phyloP scores from a whole-genome alignment of 352 stramenopile genomes.

The Pythium folliculosum region DNA sequence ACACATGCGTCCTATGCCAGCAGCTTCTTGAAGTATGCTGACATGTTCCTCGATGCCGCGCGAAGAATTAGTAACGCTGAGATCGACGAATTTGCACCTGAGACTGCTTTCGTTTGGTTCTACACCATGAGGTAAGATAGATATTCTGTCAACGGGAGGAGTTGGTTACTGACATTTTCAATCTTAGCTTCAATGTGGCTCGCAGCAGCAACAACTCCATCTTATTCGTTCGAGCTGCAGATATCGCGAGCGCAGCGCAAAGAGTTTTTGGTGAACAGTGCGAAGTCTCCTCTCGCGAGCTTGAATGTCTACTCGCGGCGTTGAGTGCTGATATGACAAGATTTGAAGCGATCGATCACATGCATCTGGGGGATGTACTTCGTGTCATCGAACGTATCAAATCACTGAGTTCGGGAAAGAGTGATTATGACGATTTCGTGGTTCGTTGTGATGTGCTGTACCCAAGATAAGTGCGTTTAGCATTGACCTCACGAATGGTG shows the following conservation, averaged over 20 bases:
- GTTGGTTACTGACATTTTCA: background rate
- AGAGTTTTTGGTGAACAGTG: slow-evolving; percentile 45
- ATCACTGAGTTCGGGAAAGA: slow-evolving; percentile 17
- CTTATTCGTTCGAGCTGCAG: slow-evolving; percentile 60
- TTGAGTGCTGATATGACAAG: slow-evolving; percentile 55
- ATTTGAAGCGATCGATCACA: slow-evolving; percentile 49
- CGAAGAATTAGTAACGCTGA: slow-evolving; percentile 13
- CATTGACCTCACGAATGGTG: background rate
- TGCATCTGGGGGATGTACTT: slow-evolving; percentile 39
- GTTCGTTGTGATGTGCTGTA: slow-evolving; percentile 10
- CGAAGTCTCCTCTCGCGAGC: slow-evolving; percentile 34
- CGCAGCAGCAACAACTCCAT: slow-evolving; percentile 50
- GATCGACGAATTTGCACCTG: slow-evolving; percentile 31
- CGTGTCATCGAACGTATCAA: slow-evolving; percentile 46
- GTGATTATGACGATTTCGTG: slow-evolving; percentile 36
- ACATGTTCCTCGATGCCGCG: slow-evolving; percentile 37
- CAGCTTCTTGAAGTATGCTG: slow-evolving; percentile 47
- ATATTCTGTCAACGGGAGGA: background rate
- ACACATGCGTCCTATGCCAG: slow-evolving; percentile 28
- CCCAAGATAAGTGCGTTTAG: no score
- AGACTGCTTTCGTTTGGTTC: slow-evolving; percentile 74
- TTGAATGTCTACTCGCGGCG: slow-evolving; percentile 59
- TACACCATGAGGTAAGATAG: slow-evolving; percentile 65
- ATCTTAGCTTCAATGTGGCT: slow-evolving; percentile 66
- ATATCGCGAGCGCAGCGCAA: slow-evolving; percentile 50